A percentile compares a stretch with the other conserved stretches of the same genome.
These are phyloP conservation scores for Gonapodya prolifera DNA, from an alignment of 192 early-diverging fungal species.

Conservation along the genomic window DNA sequence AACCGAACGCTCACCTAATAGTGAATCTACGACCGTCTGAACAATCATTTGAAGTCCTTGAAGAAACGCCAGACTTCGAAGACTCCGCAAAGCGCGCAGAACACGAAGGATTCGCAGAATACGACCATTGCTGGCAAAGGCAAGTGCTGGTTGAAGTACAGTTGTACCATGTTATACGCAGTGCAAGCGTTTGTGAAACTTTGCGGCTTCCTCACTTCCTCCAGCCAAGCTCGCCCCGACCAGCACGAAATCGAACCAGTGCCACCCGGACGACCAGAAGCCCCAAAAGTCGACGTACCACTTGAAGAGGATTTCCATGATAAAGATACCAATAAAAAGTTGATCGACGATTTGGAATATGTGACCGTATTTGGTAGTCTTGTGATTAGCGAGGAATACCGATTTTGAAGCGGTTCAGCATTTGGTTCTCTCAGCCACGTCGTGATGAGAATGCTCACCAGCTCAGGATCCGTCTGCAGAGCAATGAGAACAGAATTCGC, in stretches of 20 bases:
- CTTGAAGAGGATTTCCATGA: constrained; percentile 24
- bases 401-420: too few species aligned
- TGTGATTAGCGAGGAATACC: too few species aligned
- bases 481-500: constrained; percentile 24
- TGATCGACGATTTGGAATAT: constrained; percentile 17
- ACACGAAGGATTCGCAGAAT: constrained; percentile 20
- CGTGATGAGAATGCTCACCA: constrained; percentile 11
- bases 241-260: constrained; percentile 17
- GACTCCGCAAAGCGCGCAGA: constrained; percentile 18
- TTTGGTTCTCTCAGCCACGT: too few species aligned
- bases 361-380: constrained; percentile 14
- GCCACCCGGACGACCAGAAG: constrained; percentile 25
- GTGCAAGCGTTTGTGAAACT: not conserved
- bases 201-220: not conserved
- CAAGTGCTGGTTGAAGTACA: not conserved
- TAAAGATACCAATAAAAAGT: constrained; percentile 14
- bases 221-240: constrained; percentile 5
- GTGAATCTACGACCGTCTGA: constrained; percentile 19
- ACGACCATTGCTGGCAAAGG: not conserved
- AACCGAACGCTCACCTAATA: constrained; percentile 9
- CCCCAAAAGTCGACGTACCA: constrained; percentile 21
- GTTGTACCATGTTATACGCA: not conserved
- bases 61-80: constrained; percentile 15
- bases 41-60: constrained; percentile 23
- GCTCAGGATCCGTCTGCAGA: constrained; percentile 17